Percentiles rank a stretch among this genome's conserved stretches.
These are phyloP conservation scores for Mariannaea elegans DNA, from an alignment of 2,329 filamentous ascomycete species.

Conservation along the genomic window DNA sequence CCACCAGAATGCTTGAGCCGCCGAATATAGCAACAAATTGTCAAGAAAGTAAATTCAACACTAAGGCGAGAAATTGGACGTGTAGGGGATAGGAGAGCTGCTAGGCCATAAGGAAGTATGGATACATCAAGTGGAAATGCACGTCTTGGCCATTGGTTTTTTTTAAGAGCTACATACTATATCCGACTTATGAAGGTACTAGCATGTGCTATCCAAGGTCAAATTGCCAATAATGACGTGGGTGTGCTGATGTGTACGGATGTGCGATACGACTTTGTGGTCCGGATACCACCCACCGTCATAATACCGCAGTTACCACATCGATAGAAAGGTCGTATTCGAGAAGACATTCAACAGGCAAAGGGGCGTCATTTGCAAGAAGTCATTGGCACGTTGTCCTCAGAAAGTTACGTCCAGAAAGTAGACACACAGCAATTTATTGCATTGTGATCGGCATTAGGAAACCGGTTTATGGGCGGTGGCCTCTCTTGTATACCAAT, in stretches of 20 bases:
- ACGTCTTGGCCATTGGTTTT: no score
- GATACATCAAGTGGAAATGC: no score
- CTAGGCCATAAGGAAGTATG: no score
- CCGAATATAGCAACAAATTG: background rate
- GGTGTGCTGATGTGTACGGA: background rate
- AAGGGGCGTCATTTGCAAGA: background rate
- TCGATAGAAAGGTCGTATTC: conserved; percentile 4
- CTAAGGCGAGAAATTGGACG: background rate
- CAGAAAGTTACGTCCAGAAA: no score
- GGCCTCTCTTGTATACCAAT: conserved; percentile 1
- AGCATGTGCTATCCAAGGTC: background rate
- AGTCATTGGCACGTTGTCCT: no score
- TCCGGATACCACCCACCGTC: background rate
- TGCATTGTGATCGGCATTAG: conserved; percentile 10
- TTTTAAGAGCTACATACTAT: no score
- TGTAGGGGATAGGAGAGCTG: background rate
- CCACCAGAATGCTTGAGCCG: conserved; percentile 2
- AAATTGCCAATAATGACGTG: conserved; percentile 1
- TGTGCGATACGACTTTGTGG: background rate
- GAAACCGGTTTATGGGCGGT: conserved; percentile 11
- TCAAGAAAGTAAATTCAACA: background rate
- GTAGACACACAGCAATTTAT: no score
- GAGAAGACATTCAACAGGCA: background rate
- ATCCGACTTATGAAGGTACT: background rate
- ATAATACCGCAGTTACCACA: background rate